Percentiles rank a stretch among this genome's conserved stretches.
Evolutionary conservation across 2,329 filamentous ascomycete genomes (phyloP).

Genomic region (Lecanicillium sp.): DNA sequence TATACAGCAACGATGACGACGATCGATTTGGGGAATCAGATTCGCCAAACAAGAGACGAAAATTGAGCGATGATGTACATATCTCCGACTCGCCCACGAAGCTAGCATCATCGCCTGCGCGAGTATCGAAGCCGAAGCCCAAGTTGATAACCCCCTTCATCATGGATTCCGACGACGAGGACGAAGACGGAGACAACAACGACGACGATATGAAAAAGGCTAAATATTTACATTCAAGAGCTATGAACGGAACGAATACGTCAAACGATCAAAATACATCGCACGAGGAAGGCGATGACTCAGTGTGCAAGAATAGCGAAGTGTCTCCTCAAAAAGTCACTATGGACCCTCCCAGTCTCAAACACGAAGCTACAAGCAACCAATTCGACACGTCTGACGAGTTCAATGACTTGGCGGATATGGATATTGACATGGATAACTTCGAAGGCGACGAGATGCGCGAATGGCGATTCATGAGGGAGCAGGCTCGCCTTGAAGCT

Average conservation of each 20-base stretch:
- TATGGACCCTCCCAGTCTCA: constrained; percentile 2
- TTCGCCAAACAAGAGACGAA: constrained; percentile 25
- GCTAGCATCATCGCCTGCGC: no score
- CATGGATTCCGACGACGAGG: constrained; percentile 59
- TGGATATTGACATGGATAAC: constrained; percentile 49
- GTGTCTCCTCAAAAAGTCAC: neutral
- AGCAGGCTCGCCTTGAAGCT: constrained; percentile 62
- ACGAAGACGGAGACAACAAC: no score
- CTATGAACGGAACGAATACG: neutral
- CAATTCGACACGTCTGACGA: constrained; percentile 32
- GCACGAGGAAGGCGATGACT: neutral
- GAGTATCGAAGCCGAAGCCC: constrained; percentile 17
- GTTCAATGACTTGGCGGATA: constrained; percentile 22
- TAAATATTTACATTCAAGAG: neutral
- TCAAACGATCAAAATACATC: neutral
- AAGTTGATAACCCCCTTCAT: constrained; percentile 51
- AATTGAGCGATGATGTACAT: constrained; percentile 21
- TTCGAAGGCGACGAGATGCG: constrained; percentile 59
- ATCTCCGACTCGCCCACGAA: no score
- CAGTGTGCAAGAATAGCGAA: no score
- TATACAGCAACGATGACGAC: constrained; percentile 24
- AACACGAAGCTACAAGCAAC: constrained; percentile 12
- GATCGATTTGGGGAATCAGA: constrained; percentile 30
- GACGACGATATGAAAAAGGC: no score
- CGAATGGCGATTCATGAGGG: constrained; percentile 66